phyloP scores from a whole-genome alignment of 257 asterid species.

The Paraleonurus japonicus region DNA sequence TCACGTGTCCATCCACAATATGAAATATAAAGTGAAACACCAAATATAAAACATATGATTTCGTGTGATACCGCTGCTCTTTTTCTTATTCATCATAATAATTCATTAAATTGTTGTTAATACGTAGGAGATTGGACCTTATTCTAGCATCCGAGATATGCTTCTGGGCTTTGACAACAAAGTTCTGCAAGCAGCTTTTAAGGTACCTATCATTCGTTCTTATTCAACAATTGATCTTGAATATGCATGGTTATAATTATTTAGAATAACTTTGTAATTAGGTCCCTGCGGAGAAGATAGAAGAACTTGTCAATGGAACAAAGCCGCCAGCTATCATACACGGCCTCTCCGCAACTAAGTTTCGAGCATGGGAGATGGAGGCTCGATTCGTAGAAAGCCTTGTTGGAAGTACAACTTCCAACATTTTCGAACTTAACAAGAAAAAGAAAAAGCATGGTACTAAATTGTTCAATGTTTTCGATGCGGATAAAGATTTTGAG shows the following conservation, averaged over 20 bases:
- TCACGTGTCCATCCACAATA: too few species aligned
- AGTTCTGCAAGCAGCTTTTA: constrained; percentile 64
- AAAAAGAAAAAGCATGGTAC: constrained; percentile 33
- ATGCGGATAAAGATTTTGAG: constrained; percentile 64
- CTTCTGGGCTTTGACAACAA: constrained; percentile 72
- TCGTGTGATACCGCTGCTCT: too few species aligned
- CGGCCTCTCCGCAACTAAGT: constrained; percentile 29
- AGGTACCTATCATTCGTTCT: constrained; percentile 28
- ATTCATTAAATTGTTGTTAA: not conserved
- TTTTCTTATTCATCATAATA: not conserved
- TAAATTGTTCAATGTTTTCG: constrained; percentile 49
- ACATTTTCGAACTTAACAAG: constrained; percentile 37
- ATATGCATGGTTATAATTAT: constrained; percentile 15
- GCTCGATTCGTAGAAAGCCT: constrained; percentile 32
- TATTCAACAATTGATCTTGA: not conserved
- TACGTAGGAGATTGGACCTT: constrained; percentile 54
- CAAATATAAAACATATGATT: too few species aligned
- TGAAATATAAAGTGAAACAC: too few species aligned
- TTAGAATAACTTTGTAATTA: not conserved
- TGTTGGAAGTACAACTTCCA: constrained; percentile 29
- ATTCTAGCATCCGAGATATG: constrained; percentile 63
- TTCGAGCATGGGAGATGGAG: constrained; percentile 35
- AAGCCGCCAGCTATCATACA: constrained; percentile 58
- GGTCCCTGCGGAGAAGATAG: constrained; percentile 59
- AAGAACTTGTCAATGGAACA: constrained; percentile 43